Conservation (phyloP, 75 land plant genomes). For the Sequoiadendron giganteum region DNA sequence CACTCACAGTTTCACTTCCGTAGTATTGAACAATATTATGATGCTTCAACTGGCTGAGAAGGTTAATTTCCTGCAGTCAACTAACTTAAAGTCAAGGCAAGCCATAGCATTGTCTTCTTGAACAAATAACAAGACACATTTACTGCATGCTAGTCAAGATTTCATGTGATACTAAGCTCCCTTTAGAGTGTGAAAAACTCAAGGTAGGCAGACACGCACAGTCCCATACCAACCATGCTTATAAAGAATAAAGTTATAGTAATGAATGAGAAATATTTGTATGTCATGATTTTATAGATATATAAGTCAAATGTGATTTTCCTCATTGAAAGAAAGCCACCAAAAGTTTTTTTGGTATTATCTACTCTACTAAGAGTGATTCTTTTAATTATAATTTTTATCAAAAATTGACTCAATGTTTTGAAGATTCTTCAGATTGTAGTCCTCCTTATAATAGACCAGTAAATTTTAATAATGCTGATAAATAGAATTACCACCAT, state of each 20-base stretch:
- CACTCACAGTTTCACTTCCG: constrained; percentile 47
- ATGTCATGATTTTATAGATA: background rate
- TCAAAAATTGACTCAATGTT: background rate
- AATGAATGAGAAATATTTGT: background rate
- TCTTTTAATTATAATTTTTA: background rate
- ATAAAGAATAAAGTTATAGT: background rate
- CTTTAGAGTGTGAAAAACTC: background rate
- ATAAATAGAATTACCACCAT: background rate
- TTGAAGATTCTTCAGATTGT: background rate
- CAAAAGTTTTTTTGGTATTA: background rate
- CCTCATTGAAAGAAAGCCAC: background rate
- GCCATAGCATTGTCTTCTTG: background rate
- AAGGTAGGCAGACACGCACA: background rate
- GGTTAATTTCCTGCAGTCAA: constrained; percentile 33
- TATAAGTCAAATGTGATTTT: background rate
- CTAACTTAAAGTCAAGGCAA: background rate
- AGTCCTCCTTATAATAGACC: background rate
- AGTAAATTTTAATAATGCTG: background rate
- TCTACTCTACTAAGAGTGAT: background rate
- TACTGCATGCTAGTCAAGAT: background rate
- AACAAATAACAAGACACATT: background rate
- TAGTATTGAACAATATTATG: constrained; percentile 47
- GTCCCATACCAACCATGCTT: background rate
- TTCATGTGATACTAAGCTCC: background rate
- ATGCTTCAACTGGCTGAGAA: constrained; percentile 40